Evolutionary conservation across 2,329 filamentous ascomycete species (phyloP), one percentile per base, ranked within the genome.

Genomic region (Monosporascus sp.): DNA sequence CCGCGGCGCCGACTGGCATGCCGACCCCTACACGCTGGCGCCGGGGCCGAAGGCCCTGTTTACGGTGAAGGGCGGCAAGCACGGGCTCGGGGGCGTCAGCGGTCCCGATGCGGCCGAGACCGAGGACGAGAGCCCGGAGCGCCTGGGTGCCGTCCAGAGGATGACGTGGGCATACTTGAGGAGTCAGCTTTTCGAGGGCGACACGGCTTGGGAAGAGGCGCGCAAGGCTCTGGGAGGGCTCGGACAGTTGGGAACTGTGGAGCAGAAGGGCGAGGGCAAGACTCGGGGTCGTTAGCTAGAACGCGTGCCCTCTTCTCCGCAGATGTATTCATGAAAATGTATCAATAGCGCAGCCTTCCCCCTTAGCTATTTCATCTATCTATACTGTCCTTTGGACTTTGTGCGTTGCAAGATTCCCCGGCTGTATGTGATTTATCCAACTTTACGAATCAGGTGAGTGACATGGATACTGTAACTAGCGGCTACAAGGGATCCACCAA

Each of bases 1-100:
- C 1, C 65, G 69, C 11, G 72, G 69, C 0, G 63, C 68, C 1
- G 68, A 69, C 43, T 75, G 71, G 68, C 71, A 74, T 51, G 65
- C 64, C 6, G 72, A 75, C 49, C 52, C 67, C 31, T 75, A 72
- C 54, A 50, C 47, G 6, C 52, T 62, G 3, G 60, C 65, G 14
- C 60, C 66, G 1, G 70, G 70, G 0, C 57, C 65, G 3, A 74
- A 74, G 55, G 63, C 63, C 37, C 54, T 72, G 50, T 55, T 74
- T 5, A 66, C 56, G 25, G 49, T 75, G 9, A 65, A 15, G 22
- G 68, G 66, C 11, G 70, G 55, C 1, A 64, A 61, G 52, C 72
- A 75, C 50, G 65, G 65, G 3, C 62, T 75, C 24, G 72, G 72
- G 2, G 72, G 72, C 1, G 63, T 75, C 14, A 63, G 62, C 18